phyloP scores from a whole-genome alignment of 768 basidiomycete genomes.

The Macrolepiota dolichaula region DNA sequence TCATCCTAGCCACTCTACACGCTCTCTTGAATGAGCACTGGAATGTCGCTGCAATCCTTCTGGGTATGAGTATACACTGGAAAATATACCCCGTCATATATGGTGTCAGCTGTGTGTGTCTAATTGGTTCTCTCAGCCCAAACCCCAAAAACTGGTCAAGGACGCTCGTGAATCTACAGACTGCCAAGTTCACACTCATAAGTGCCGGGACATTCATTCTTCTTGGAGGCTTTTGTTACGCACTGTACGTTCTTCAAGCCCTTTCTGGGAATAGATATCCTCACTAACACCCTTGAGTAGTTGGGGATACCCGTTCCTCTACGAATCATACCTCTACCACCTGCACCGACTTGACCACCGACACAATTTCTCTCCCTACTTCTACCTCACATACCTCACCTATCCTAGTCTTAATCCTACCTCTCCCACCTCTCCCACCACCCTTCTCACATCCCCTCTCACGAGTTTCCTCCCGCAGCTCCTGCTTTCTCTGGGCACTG shows the following conservation, averaged over 20 bases:
- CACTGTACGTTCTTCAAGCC: slow-evolving; percentile 32
- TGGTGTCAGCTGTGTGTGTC: slow-evolving; percentile 70
- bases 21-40: slow-evolving; percentile 55
- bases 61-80: slow-evolving; percentile 90
- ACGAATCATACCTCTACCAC: slow-evolving; percentile 94
- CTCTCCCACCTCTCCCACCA: slow-evolving; percentile 12
- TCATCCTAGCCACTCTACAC: slow-evolving; percentile 72
- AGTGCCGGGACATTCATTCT: slow-evolving; percentile 66
- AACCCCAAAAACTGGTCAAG: slow-evolving; percentile 24
- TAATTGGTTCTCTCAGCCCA: slow-evolving; percentile 30
- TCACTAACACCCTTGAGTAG: slow-evolving; percentile 35
- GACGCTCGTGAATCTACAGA: slow-evolving; percentile 44
- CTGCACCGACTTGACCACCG: slow-evolving; percentile 89
- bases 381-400: slow-evolving; percentile 90
- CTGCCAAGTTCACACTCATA: slow-evolving; percentile 63
- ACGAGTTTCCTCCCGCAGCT: slow-evolving; percentile 86
- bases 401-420: slow-evolving; percentile 45
- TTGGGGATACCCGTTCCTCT: slow-evolving; percentile 92
- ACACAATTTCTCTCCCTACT: slow-evolving; percentile 98
- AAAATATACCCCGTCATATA: slow-evolving; percentile 97
- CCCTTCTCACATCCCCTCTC: slow-evolving; percentile 64
- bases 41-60: slow-evolving; percentile 62
- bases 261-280: background rate
- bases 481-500: slow-evolving; percentile 63
- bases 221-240: slow-evolving; percentile 66